A percentile compares a stretch with the other conserved stretches of the same genome.
Evolutionary conservation across 495 filamentous ascomycete species (phyloP).

Genomic region (Cladorrhinum samala): DNA sequence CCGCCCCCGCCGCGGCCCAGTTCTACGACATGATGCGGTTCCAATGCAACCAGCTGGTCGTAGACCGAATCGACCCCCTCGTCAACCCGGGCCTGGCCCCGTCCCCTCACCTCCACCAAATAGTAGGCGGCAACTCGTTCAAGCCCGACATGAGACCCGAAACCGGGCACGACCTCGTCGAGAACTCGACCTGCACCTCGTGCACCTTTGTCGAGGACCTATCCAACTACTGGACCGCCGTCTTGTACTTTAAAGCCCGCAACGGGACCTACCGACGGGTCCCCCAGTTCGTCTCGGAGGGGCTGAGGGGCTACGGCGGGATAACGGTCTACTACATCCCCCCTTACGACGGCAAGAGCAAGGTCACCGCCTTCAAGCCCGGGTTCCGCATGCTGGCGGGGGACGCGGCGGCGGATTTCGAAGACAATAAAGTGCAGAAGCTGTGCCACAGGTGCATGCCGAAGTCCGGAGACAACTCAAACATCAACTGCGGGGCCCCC

Average conservation of each 20-base stretch:
- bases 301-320: constrained; percentile 34
- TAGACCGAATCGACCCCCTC: constrained; percentile 35
- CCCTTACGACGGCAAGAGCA: constrained; percentile 33
- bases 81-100: constrained; percentile 33
- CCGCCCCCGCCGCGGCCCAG: too few relatives aligned
- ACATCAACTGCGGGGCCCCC: constrained; percentile 39
- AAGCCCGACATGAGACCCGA: constrained; percentile 31
- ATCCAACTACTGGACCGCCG: constrained; percentile 43
- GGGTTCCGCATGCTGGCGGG: constrained; percentile 39
- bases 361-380: constrained; percentile 41
- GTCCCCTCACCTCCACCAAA: constrained; percentile 36
- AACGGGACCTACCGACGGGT: constrained; percentile 42
- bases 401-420: constrained; percentile 23
- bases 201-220: constrained; percentile 39
- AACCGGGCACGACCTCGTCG: constrained; percentile 27
- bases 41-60: constrained; percentile 35
- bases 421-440: constrained; percentile 21
- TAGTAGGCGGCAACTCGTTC: constrained; percentile 39
- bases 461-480: constrained; percentile 37
- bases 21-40: constrained; percentile 33
- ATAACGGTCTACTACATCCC: constrained; percentile 47
- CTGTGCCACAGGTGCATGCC: constrained; percentile 42
- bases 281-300: constrained; percentile 36
- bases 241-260: constrained; percentile 38
- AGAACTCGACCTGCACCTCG: constrained; percentile 33